phyloP scores from a whole-genome alignment of 1,284 basidiomycete genomes.

The Ustilago vetiveriae region DNA sequence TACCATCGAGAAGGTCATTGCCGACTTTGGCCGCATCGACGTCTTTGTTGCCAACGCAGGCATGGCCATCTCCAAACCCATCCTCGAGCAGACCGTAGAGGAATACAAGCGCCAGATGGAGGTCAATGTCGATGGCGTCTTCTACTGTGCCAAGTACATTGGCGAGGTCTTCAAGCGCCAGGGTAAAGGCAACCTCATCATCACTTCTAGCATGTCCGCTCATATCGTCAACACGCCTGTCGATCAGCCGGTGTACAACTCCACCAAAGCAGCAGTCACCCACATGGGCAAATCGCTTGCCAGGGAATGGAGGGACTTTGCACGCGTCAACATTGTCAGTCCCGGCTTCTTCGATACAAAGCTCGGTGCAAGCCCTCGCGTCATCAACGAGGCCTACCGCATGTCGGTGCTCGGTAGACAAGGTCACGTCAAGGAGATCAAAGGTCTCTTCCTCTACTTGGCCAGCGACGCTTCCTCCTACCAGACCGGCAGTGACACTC shows the following conservation, averaged over 20 bases:
- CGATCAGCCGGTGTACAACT: slow-evolving; percentile 56
- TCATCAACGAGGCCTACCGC: slow-evolving; percentile 49
- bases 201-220: slow-evolving; percentile 56
- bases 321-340: slow-evolving; percentile 66
- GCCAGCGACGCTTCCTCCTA: slow-evolving; percentile 53
- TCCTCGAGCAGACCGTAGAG: slow-evolving; percentile 53
- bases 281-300: slow-evolving; percentile 58
- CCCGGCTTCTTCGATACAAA: slow-evolving; percentile 65
- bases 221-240: slow-evolving; percentile 60
- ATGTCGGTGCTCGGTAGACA: slow-evolving; percentile 58
- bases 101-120: slow-evolving; percentile 57
- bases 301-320: slow-evolving; percentile 62
- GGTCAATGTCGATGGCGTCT: slow-evolving; percentile 57
- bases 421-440: slow-evolving; percentile 63
- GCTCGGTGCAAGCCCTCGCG: slow-evolving; percentile 54
- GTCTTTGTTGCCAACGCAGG: slow-evolving; percentile 55
- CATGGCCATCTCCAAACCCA: slow-evolving; percentile 40
- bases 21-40: slow-evolving; percentile 56
- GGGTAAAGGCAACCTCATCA: slow-evolving; percentile 61
- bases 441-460: slow-evolving; percentile 61
- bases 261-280: slow-evolving; percentile 58
- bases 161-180: slow-evolving; percentile 64
- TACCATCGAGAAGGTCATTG: slow-evolving; percentile 41
- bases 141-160: slow-evolving; percentile 58
- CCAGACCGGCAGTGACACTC: slow-evolving; percentile 49